Percentiles rank a stretch among this genome's conserved stretches.
These are phyloP conservation scores for Periconia macrospinosa DNA, from an alignment of 2,329 filamentous ascomycete genomes.

Conservation along the genomic window DNA sequence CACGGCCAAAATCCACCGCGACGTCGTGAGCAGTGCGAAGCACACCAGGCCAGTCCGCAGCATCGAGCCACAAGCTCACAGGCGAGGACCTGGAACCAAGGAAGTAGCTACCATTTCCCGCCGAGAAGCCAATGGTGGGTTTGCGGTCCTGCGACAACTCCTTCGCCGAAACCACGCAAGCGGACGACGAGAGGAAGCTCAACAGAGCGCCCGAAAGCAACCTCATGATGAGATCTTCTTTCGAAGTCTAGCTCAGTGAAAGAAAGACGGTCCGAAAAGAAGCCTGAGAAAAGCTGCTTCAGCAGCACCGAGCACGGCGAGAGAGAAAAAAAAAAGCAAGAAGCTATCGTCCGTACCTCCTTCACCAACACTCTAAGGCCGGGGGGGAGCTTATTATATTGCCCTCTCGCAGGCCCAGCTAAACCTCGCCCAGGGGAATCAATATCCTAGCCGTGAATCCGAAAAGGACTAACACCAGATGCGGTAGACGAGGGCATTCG, in stretches of 20 bases:
- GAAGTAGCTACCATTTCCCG: conserved; percentile 38
- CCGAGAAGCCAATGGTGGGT: conserved; percentile 52
- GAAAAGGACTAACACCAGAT: neutral
- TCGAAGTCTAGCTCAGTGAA: neutral
- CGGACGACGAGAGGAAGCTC: conserved; percentile 26
- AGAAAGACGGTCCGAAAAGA: neutral
- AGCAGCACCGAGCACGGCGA: conserved; percentile 12
- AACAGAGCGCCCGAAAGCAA: conserved; percentile 29
- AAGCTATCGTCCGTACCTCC: conserved; percentile 11
- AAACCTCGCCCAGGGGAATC: neutral
- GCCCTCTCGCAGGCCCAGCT: neutral
- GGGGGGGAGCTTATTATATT: neutral
- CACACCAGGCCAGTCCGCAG: conserved; percentile 66
- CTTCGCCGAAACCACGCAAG: conserved; percentile 20
- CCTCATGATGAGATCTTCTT: conserved; percentile 25
- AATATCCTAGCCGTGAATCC: neutral
- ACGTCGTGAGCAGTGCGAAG: conserved; percentile 69
- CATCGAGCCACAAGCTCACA: conserved; percentile 38
- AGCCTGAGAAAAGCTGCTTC: conserved; percentile 9
- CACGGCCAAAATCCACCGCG: conserved; percentile 69
- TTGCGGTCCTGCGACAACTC: conserved; percentile 51
- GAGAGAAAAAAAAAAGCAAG: conserved; percentile 5
- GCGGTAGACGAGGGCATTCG: neutral
- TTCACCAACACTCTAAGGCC: conserved; percentile 19
- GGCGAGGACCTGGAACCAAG: conserved; percentile 33